A percentile compares a stretch with the other conserved stretches of the same genome.
Conservation (phyloP, 371 early-diverging fungal species). For the Funneliformis caledonium region DNA sequence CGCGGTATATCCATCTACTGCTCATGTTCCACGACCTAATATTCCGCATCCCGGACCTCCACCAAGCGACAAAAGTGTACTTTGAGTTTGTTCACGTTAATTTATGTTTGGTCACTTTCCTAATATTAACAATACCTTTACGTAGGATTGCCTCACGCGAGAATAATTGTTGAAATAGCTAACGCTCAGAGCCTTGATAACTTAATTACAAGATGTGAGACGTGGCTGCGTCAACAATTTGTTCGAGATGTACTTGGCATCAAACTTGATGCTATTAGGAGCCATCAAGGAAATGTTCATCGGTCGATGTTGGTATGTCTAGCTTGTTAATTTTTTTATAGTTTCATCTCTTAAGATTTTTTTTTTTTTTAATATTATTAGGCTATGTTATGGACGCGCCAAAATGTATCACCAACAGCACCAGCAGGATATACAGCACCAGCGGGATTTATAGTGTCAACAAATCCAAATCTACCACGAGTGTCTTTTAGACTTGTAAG, state of each 20-base stretch:
- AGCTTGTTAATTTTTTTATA: conserved; percentile 14
- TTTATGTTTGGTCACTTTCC: not conserved
- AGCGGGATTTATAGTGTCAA: not conserved
- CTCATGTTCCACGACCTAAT: conserved; percentile 2
- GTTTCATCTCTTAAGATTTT: conserved; percentile 16
- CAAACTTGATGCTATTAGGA: conserved; percentile 11
- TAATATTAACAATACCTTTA: conserved; percentile 21
- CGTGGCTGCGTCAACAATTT: conserved; percentile 28
- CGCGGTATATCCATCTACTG: not conserved
- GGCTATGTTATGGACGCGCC: conserved; percentile 24
- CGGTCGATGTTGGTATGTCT: conserved; percentile 27
- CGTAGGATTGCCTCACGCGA: conserved; percentile 13
- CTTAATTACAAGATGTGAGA: conserved; percentile 14
- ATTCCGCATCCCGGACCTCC: conserved; percentile 32
- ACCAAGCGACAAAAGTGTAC: conserved; percentile 20
- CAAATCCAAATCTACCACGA: conserved; percentile 12
- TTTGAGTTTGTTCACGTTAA: not conserved
- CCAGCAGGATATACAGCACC: not conserved
- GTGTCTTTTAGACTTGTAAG: conserved; percentile 7
- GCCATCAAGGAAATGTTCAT: conserved; percentile 4
- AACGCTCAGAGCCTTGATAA: not conserved
- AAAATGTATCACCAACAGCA: not conserved
- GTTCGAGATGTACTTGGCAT: conserved; percentile 31
- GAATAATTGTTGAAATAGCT: conserved; percentile 24
- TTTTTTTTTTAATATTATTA: conserved; percentile 23